Evolutionary conservation across 2,329 filamentous ascomycete species (phyloP).

Genomic region (Colletotrichum godetiae): DNA sequence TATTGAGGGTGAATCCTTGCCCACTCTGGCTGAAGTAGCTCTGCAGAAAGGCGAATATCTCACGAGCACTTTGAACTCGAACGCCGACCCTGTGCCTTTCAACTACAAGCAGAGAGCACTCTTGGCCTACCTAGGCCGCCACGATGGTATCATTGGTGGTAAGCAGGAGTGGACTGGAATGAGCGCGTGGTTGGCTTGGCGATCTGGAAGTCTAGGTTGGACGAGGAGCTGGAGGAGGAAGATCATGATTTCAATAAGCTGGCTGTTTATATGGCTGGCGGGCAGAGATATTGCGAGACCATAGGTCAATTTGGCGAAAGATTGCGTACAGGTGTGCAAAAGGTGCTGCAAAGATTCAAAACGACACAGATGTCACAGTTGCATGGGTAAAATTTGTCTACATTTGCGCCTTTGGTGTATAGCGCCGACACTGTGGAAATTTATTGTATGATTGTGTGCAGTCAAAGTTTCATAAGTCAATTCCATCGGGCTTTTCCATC

Average conservation of each 20-base stretch:
- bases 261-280: conserved; percentile 21
- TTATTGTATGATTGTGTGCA: too few species aligned
- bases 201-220: conserved; percentile 22
- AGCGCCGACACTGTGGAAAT: too few species aligned
- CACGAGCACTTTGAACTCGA: not conserved
- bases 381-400: too few species aligned
- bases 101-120: conserved; percentile 21
- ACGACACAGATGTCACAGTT: not conserved
- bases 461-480: too few species aligned
- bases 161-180: conserved; percentile 21
- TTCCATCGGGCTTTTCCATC: too few species aligned
- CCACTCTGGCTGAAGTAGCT: conserved; percentile 23
- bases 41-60: conserved; percentile 32
- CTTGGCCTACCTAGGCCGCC: conserved; percentile 20
- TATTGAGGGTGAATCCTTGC: conserved; percentile 21
- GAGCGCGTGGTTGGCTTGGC: conserved; percentile 30
- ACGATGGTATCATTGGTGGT: conserved; percentile 28
- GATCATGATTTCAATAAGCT: conserved; percentile 24
- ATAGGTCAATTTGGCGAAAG: not conserved
- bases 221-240: conserved; percentile 31
- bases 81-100: not conserved
- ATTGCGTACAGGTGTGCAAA: rapidly evolving
- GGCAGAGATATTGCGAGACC: conserved; percentile 26
- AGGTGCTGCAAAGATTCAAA: not conserved
- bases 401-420: too few species aligned